A percentile compares a stretch with the other conserved stretches of the same genome.
Conservation (phyloP, 1,284 basidiomycete species). For the Cronartium ribicola region DNA sequence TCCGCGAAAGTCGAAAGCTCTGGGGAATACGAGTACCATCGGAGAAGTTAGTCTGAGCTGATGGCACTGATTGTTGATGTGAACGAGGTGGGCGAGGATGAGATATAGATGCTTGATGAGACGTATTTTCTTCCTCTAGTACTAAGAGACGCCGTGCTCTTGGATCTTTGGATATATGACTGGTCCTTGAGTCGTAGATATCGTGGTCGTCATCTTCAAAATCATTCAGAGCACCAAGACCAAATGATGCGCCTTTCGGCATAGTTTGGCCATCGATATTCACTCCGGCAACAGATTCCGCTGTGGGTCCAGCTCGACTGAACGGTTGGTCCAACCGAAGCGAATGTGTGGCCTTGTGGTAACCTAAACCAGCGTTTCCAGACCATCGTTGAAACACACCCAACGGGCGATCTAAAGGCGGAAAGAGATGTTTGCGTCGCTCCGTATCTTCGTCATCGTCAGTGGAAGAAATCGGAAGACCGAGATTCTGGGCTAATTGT, state of each 20-base stretch:
- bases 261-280: conserved; percentile 18
- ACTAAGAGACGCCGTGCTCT: conserved; percentile 25
- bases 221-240: conserved; percentile 37
- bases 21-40: conserved; percentile 31
- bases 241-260: conserved; percentile 40
- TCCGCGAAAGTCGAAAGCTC: conserved; percentile 14
- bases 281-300: neutral
- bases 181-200: conserved; percentile 23
- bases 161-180: conserved; percentile 31
- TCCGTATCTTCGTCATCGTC: conserved; percentile 61
- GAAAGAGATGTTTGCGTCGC: conserved; percentile 76
- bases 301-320: neutral
- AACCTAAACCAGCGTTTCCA: conserved; percentile 74
- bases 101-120: neutral
- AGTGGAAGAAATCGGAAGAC: conserved; percentile 44
- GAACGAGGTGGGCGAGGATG: neutral
- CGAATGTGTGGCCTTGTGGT: conserved; percentile 50
- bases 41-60: conserved; percentile 45
- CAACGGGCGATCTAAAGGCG: conserved; percentile 71
- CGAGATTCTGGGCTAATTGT: conserved; percentile 56
- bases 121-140: conserved; percentile 14
- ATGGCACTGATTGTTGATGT: conserved; percentile 22
- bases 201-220: conserved; percentile 39
- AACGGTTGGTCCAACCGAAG: neutral
- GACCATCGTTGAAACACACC: conserved; percentile 65